Evolutionary conservation across 768 basidiomycete genomes (phyloP), one percentile per base, ranked within the genome.

Genomic region (Suillus subalutaceus): DNA sequence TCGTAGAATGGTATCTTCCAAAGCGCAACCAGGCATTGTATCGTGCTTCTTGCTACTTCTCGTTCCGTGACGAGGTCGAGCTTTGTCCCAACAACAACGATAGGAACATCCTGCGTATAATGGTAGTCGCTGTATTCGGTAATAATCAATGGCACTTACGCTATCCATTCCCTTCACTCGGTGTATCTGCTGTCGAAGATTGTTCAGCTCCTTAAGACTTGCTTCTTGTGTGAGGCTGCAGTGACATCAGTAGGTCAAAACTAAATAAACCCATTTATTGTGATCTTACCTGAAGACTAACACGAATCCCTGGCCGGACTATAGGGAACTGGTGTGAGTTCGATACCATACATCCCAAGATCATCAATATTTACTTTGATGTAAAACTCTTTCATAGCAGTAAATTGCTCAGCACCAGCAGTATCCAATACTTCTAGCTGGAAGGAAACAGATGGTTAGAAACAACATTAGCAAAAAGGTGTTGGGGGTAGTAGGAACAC

Each of bases 11-110:
- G 90, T n/a, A 92, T 78, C 16, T 81, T 80, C 92, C 92, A 93
- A 3, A 82, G 82, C 40, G 76, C 81, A 23, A 89, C 86, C 13
- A 92, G 84, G 12, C 85, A 78, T 72, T 90, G 86, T 41, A 93
- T 90, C 0, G 85, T 86, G 50, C 74, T 80, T 56, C 84, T 81
- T 20, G 87, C 86, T 7, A 96, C 91, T 73, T 94, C 92, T 40
- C 94, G 86, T 75, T 96, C 94, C 66, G 85, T 88, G 35, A 85
- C 85, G 46, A 96, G 84, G 74, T 96, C 94, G 50, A 90, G 81
- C 75, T 94, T 94, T 38, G 93, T 94, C 52, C 93, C 94, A 10
- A 94, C 94, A 18, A 95, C 85, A 13, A 94, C 90, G 68, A 96
- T 91, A 10, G 94, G 94, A 23, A 93, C 79, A 38, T 79, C 79